Evolutionary conservation across 2,329 filamentous ascomycete genomes (phyloP).

Genomic region (Metarhizium guizhouense): DNA sequence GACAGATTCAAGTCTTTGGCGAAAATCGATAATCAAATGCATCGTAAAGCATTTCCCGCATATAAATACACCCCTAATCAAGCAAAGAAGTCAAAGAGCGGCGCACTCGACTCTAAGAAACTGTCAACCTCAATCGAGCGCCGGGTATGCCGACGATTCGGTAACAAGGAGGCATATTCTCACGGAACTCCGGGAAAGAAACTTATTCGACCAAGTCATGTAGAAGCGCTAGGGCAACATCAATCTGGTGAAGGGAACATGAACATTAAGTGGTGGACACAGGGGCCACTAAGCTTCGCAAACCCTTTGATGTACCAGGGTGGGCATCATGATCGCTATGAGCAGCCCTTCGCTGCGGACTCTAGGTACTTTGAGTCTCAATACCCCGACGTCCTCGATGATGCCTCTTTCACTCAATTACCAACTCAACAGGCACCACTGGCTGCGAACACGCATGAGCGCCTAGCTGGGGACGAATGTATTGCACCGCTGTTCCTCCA

Average conservation of each 20-base stretch:
- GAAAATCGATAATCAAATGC: constrained; percentile 72
- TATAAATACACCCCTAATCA: constrained; percentile 95
- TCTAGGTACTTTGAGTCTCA: constrained; percentile 1
- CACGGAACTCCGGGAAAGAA: background rate
- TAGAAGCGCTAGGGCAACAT: background rate
- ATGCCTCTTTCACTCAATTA: background rate
- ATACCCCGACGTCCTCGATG: background rate
- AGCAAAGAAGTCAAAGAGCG: constrained; percentile 27
- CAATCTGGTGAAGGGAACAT: background rate
- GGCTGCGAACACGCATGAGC: background rate
- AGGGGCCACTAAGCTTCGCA: background rate
- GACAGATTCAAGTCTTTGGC: constrained; percentile 73
- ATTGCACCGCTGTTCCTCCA: constrained; percentile 7
- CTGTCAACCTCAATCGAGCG: constrained; percentile 11
- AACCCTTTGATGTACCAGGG: background rate
- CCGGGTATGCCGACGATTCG: constrained; percentile 34
- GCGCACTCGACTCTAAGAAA: constrained; percentile 3
- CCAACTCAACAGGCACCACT: background rate
- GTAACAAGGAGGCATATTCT: background rate
- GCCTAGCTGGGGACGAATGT: constrained; percentile 1
- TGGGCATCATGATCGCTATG: background rate
- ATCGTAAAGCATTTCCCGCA: constrained; percentile 73
- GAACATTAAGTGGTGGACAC: constrained; percentile 1
- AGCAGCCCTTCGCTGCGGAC: background rate
- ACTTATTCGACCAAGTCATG: background rate